Conservation (phyloP, 768 basidiomycete species). For the Podaxis sp. region DNA sequence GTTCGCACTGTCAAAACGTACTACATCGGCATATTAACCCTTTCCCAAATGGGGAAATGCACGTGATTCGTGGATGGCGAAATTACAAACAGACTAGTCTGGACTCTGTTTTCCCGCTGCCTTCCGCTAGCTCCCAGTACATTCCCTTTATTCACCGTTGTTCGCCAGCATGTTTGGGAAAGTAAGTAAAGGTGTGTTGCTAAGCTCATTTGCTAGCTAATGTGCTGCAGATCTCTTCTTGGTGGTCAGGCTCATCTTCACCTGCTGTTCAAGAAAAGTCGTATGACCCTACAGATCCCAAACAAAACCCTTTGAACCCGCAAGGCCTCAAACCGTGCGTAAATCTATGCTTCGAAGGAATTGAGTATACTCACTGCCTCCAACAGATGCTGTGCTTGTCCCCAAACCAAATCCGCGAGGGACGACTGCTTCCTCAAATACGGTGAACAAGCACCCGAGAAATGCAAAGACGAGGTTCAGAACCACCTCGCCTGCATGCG, state of each 20-base stretch:
- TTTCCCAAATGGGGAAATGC: not conserved
- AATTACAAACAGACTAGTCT: not conserved
- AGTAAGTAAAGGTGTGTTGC: slow-evolving; percentile 24
- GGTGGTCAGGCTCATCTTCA: slow-evolving; percentile 47
- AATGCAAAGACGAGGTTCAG: slow-evolving; percentile 79
- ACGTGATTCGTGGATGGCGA: not conserved
- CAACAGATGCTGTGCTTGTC: slow-evolving; percentile 91
- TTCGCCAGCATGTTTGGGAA: slow-evolving; percentile 39
- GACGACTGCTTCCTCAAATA: slow-evolving; percentile 92
- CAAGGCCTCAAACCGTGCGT: slow-evolving; percentile 93
- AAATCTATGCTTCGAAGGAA: not conserved
- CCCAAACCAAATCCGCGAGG: slow-evolving; percentile 86
- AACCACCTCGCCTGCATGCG: slow-evolving; percentile 92
- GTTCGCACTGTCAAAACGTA: not conserved
- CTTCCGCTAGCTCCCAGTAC: not conserved
- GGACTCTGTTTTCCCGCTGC: not conserved
- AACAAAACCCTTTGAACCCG: slow-evolving; percentile 88
- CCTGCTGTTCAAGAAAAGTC: slow-evolving; percentile 35
- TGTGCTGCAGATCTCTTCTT: slow-evolving; percentile 45
- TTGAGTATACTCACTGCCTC: not conserved
- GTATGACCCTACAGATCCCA: slow-evolving; percentile 74
- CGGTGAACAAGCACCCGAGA: slow-evolving; percentile 62
- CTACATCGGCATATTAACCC: not conserved
- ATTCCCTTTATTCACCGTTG: not conserved
- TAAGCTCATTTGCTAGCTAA: not conserved